phyloP scores from a whole-genome alignment of 2,329 filamentous ascomycete genomes.

The Cylindrodendrum hubeiense region DNA sequence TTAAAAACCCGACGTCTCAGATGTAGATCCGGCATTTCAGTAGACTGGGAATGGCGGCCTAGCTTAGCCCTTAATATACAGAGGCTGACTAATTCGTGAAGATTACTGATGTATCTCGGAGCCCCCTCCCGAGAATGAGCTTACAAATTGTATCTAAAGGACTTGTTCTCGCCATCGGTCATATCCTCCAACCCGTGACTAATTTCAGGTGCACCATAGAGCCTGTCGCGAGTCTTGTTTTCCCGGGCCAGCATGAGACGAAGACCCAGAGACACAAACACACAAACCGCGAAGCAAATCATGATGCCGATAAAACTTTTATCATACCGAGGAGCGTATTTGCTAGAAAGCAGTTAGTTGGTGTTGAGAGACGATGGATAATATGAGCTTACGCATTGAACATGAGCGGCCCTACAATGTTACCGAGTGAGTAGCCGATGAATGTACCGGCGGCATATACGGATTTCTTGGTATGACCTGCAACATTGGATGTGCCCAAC shows the following conservation, averaged over 20 bases:
- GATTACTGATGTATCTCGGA: too few species aligned
- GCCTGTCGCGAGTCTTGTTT: constrained; percentile 46
- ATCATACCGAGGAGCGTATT: constrained; percentile 48
- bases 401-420: constrained; percentile 49
- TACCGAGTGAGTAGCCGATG: constrained; percentile 50
- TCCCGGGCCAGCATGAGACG: constrained; percentile 44
- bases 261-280: constrained; percentile 46
- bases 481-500: constrained; percentile 49
- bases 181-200: constrained; percentile 54
- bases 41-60: too few species aligned
- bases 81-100: too few species aligned
- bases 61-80: too few species aligned
- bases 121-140: too few species aligned
- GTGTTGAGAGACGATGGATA: neutral
- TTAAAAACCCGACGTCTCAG: too few species aligned
- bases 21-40: too few species aligned
- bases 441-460: constrained; percentile 47
- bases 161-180: constrained; percentile 48
- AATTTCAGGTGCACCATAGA: constrained; percentile 47
- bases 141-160: constrained; percentile 35
- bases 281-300: constrained; percentile 47
- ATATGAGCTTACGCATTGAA: constrained; percentile 44
- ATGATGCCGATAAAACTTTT: constrained; percentile 48
- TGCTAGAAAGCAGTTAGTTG: constrained; percentile 14
- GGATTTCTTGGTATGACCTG: constrained; percentile 50